Percentiles rank a stretch among this genome's conserved stretches.
These are phyloP conservation scores for Lachancea kluyveri DNA, from an alignment of 805 yeast species.

Conservation along the genomic window DNA sequence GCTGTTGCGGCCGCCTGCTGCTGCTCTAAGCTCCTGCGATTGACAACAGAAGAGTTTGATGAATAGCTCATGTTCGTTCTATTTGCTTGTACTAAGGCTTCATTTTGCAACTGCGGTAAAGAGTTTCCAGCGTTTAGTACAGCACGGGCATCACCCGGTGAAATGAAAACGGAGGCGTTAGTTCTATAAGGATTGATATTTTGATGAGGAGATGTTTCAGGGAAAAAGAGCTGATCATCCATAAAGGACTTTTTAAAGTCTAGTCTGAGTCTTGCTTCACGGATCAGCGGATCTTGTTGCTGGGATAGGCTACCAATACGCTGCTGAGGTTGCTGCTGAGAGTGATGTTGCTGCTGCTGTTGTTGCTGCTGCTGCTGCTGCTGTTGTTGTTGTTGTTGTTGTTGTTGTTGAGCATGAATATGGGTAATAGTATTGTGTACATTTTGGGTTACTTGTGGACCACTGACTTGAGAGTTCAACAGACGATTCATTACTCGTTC, in stretches of 20 bases:
- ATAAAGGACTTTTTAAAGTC: constrained; percentile 25
- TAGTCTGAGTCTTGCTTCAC: constrained; percentile 23
- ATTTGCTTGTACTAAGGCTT: constrained; percentile 1
- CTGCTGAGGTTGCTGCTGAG: constrained; percentile 11
- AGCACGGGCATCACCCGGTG: constrained; percentile 4
- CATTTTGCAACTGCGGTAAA: constrained; percentile 1
- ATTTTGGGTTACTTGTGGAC: too few relatives aligned
- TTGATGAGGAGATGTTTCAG: constrained; percentile 11
- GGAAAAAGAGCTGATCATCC: constrained; percentile 26
- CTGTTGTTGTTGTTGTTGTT: too few relatives aligned
- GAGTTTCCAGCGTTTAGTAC: constrained; percentile 3
- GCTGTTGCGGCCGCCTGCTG: constrained; percentile 1
- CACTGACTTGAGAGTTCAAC: too few relatives aligned
- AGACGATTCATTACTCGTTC: too few relatives aligned
- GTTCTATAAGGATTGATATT: background rate
- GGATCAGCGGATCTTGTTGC: constrained; percentile 16
- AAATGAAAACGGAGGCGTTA: background rate
- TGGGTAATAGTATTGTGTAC: too few relatives aligned
- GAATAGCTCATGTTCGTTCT: background rate
- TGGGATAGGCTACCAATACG: constrained; percentile 3
- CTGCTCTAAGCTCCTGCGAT: too few relatives aligned
- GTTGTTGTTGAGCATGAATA: too few relatives aligned
- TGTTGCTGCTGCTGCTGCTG: constrained; percentile 2
- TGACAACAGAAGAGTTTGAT: too few relatives aligned
- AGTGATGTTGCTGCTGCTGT: constrained; percentile 7